Base-by-base conservation (phyloP, 2,329 filamentous ascomycete species). In the Neospermospora avenae region DNA sequence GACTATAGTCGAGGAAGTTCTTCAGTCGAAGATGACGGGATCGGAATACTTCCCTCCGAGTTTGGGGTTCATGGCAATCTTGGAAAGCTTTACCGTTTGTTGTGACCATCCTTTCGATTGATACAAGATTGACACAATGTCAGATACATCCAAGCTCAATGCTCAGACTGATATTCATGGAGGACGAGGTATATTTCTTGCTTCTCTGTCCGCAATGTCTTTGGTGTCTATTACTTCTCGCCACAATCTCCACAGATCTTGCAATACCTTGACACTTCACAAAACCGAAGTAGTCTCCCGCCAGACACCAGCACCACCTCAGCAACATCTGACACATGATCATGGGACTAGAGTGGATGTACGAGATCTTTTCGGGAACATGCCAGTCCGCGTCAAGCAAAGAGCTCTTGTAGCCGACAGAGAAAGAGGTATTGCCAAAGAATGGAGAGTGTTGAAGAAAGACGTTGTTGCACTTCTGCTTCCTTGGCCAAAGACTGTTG, bases 361-460 rank as follows among this genome's bases (percentile, higher is more conserved):
- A 5, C 84, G 87, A 58, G 87, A 96, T 72, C 77, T 97, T 0
- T 98, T 97, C 74, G 92, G 93, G 0, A 89, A 87, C 60, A 90
- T 97, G 84, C 92, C 93, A 0, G 93, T 97, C 13, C 86, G 93
- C 14, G 87, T 96, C 25, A 96, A 95, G 71, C 89, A 92, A 67
- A 83, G 92, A 63, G 83, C 83, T 0, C 67, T 85, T 3, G 75
- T 78, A 64, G 72, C 79, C 41, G 77, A 84, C 68, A 80, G 78
- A 66, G 65, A 79, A 11, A 70, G 77, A 24, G 77, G 86, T 2
- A 66, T 60, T 51, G 74, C 81, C 20, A 88, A 81, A 64, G 81
- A 89, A 55, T 93, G 90, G 85, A 81, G 28, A 16, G 58, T 60
- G 3, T 57, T 73, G 46, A 68, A 62, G 35, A 62, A 59, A 54